Evolutionary conservation across 1,139 yeast species (phyloP), one percentile per base, ranked within the genome.

Genomic region (Geotrichum macrosporum): DNA sequence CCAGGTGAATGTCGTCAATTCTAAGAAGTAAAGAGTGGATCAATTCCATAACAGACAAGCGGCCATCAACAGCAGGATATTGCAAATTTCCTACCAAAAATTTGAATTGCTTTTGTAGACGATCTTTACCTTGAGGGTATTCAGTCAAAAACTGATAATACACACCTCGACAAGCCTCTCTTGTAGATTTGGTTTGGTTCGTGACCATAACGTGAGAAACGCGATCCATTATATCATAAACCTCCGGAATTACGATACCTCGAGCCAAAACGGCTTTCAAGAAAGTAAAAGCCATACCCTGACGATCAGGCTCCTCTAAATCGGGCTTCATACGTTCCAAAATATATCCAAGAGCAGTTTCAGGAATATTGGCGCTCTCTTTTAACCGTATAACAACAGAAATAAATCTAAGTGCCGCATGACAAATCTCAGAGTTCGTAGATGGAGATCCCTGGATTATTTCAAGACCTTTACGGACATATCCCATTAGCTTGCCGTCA

Each of bases 1-100:
- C 67, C n/a, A 70, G 53, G 35, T 87, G 70, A 1, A 78, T 83
- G 5, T 73, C 69, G 9, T 83, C 80, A 4, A 92, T 76, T 60
- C 84, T 85, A 39, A 73, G 71, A 26, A 92, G 70, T 49, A 92
- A 74, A 55, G 80, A 71, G 58, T 83, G 84, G 41, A 92, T 71
- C 59, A 89, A 72, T 59, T 92, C 98, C 85, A 92, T 78, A 2
- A 87, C 95, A 1, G 96, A 86, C 58, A 84, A 82, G 48, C 97
- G 76, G 45, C 98, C 99, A 38, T 80, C 76, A 52, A 83, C 83
- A 4, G 95, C 81, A 12, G 95, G 92, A 62, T 94, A 94, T 22
- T 80, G 75, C 59, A 94, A 70, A 62, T 94, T 92, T 53, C 78
- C 79, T n/a, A 89, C 84, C 65, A 92, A 72, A 60, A 83, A 81